Evolutionary conservation across 768 basidiomycete species (phyloP).

Genomic region (Leccinum pellstonianum): DNA sequence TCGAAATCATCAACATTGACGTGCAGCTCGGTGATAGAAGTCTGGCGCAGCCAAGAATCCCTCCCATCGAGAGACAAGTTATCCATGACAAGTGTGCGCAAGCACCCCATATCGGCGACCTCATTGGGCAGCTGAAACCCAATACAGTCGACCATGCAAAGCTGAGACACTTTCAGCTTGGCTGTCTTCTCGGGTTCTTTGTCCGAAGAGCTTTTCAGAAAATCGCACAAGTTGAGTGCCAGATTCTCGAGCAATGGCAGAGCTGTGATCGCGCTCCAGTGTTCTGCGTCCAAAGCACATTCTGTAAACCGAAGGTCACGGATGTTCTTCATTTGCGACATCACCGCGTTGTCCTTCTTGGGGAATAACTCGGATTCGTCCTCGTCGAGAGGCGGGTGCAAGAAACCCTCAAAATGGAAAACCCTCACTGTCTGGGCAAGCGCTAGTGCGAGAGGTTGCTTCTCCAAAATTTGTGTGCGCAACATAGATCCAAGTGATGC

Average conservation of each 20-base stretch:
- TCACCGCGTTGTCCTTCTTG: constrained; percentile 1
- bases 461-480: background rate
- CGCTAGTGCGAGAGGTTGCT: background rate
- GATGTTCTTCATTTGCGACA: constrained; percentile 20
- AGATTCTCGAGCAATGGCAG: constrained; percentile 20
- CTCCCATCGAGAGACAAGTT: background rate
- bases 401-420: constrained; percentile 4
- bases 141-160: background rate
- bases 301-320: constrained; percentile 10
- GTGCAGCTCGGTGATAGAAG: too few relatives aligned
- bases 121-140: background rate
- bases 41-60: too few relatives aligned
- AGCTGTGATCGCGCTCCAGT: constrained; percentile 18
- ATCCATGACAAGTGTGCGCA: background rate
- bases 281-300: constrained; percentile 10
- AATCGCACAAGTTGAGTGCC: constrained; percentile 2
- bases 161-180: background rate
- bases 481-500: background rate
- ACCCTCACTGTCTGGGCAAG: background rate
- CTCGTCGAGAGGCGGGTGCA: background rate
- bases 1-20: too few relatives aligned
- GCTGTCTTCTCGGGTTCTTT: background rate
- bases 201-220: background rate
- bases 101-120: background rate
- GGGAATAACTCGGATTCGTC: background rate